Evolutionary conservation across 768 basidiomycete species (phyloP), one percentile per base, ranked within the genome.

Genomic region (Leucocoprinus birnbaumii): DNA sequence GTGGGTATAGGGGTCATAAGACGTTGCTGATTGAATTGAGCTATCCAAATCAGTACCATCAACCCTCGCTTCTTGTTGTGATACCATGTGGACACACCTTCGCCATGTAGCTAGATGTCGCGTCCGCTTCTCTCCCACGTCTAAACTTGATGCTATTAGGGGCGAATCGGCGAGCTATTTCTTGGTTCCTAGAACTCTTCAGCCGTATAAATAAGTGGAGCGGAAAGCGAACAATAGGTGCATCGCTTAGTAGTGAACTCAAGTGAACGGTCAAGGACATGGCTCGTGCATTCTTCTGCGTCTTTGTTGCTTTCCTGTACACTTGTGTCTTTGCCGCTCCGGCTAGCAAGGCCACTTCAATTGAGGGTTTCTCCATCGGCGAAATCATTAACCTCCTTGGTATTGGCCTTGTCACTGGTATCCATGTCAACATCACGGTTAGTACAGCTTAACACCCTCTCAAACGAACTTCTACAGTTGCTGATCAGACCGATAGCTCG

Each of bases 341-440:
- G 58, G 2, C 44, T 56, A n/a, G 31, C 31, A 11, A 31, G 5
- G 11, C 31, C 31, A 31, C 31, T 57, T 52, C 21, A 61, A 59
- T 21, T 51, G 61, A n/a, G 63, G 11, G 26, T 16, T 19, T 49
- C 37, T 60, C 66, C 43, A 66, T 67, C 16, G 63, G 45, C 27
- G 53, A 55, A 21, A 73, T 79, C 58, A 71, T 79, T 53, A 72
- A 76, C 55, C 58, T 66, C 6, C 56, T 79, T 16, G 63, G 68
- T 11, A 48, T 79, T 26, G 74, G 75, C 21, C 64, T 79, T 27
- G 74, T 79, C 46, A 66, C 65, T 42, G 52, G 70, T 45, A 71
- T 79, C 55, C 71, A 71, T 55, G 71, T 66, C 3, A 64, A 65
- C 41, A 69, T 77, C 52, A 72, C 74, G 48, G 77, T 77, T 52